Evolutionary conservation across 768 basidiomycete species (phyloP), one percentile per base, ranked within the genome.

Genomic region (Mycena capillaripes): DNA sequence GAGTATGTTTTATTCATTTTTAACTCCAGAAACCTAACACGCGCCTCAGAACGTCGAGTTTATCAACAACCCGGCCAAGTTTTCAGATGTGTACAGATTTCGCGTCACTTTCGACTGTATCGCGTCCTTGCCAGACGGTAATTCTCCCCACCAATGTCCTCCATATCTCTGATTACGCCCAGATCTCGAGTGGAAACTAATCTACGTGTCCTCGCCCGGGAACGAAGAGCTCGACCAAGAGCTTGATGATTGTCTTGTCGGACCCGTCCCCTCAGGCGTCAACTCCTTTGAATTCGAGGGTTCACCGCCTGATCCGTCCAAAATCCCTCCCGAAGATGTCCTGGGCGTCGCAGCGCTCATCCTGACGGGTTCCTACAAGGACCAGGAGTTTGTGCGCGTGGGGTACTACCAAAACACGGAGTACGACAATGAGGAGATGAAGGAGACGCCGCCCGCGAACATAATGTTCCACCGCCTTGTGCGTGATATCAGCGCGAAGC

Each of bases 331-430:
- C 36, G 92, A 95, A 72, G 97, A 99, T 79, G 95, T 97, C 36
- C 88, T 99, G 16, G 98, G 98, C 55, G 97, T 99, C 21, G 95
- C 97, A 2, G 98, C 97, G 8, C 92, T 99, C 79, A 98, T 99
- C 77, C 89, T 99, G 61, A 99, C 97, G 0, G 98, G 96, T 9
- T 95, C 95, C 14, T 99, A 99, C 83, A 91, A 92, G 44, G 97
- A 98, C 61, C 97, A 98, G 78, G 98, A 99, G 81, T 99, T 99
- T 78, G 97, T 99, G n/a, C 92, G 97, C 55, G 97, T 99, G 30
- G 98, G 98, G 9, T 99, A 99, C 81, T 99, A 99, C 82, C 98
- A 99, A 83, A 97, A 99, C 79, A 98, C 97, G 29, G 97, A 99
- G 82, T 99, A 98, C 79, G 97, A 98, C 81, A 95, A 94, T 76